These are phyloP conservation scores for Monosporozyma servazzii DNA, from an alignment of 805 yeast species.

Conservation along the genomic window DNA sequence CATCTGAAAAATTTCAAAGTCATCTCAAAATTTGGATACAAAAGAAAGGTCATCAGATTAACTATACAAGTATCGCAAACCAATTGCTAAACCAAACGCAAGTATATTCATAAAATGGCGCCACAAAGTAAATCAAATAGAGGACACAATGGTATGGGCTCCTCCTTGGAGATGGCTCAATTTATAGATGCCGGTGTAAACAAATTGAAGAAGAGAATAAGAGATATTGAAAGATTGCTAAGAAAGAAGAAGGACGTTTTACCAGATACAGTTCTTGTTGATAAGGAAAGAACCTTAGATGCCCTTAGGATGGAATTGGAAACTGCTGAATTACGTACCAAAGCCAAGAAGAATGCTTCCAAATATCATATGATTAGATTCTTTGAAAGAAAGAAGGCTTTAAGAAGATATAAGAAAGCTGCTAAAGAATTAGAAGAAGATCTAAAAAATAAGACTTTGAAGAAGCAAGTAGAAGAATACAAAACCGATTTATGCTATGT, in stretches of 20 bases:
- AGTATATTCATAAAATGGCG: constrained; percentile 1
- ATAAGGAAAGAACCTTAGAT: constrained; percentile 67
- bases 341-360: constrained; percentile 45
- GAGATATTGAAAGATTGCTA: constrained; percentile 74
- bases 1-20: constrained; percentile 1
- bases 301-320: constrained; percentile 53
- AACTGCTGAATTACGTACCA: constrained; percentile 36
- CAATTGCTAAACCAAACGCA: background rate
- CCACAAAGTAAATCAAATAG: constrained; percentile 3
- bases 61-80: too few relatives aligned
- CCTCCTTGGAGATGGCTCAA: constrained; percentile 31
- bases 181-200: constrained; percentile 35
- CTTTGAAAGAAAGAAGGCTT: constrained; percentile 81
- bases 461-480: constrained; percentile 37
- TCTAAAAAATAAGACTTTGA: constrained; percentile 15
- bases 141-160: constrained; percentile 12
- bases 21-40: background rate
- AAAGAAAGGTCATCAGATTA: constrained; percentile 2
- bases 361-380: constrained; percentile 91
- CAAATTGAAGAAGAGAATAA: constrained; percentile 71
- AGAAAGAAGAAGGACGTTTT: constrained; percentile 42
- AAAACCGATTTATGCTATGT: constrained; percentile 69
- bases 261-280: constrained; percentile 55
- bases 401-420: constrained; percentile 51
- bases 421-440: constrained; percentile 26